Conservation (phyloP, 805 yeast genomes). For the Wickerhamiella allomyrinae region DNA sequence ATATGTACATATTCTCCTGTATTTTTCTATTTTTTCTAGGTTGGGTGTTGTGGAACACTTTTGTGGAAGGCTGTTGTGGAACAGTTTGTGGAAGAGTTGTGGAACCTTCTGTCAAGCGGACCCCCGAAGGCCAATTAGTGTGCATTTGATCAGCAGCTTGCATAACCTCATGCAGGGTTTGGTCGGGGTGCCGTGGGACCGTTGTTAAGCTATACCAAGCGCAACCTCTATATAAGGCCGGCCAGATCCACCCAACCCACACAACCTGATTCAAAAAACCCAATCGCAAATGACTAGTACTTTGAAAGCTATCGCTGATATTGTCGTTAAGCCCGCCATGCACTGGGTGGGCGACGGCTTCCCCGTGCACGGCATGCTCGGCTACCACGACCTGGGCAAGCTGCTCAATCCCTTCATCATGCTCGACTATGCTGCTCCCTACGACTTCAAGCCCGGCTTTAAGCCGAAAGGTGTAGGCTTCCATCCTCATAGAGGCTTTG, state of each 20-base stretch:
- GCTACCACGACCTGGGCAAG: slow-evolving; percentile 7
- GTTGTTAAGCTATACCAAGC: not conserved
- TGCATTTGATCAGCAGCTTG: too few species aligned
- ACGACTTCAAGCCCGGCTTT: slow-evolving; percentile 5
- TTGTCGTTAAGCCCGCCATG: not conserved
- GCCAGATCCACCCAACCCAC: not conserved
- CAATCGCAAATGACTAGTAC: not conserved
- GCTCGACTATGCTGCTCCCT: slow-evolving; percentile 10
- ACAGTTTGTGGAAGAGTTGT: too few species aligned
- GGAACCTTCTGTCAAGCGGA: too few species aligned
- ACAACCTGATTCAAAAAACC: not conserved
- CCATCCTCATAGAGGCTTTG: slow-evolving; percentile 73
- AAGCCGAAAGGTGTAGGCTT: slow-evolving; percentile 10
- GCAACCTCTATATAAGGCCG: not conserved
- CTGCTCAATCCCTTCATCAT: slow-evolving; percentile 9
- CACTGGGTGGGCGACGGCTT: slow-evolving; percentile 24
- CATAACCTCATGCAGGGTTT: too few species aligned
- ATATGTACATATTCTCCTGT: too few species aligned
- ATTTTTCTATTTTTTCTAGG: too few species aligned
- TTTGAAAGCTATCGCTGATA: not conserved
- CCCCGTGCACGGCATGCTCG: slow-evolving; percentile 7
- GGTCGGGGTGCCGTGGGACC: too few species aligned
- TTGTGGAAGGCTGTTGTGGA: too few species aligned
- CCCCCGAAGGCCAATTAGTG: too few species aligned
- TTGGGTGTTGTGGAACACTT: too few species aligned